Conservation (phyloP, 371 early-diverging fungal species). For the Haplosporangium sp. region DNA sequence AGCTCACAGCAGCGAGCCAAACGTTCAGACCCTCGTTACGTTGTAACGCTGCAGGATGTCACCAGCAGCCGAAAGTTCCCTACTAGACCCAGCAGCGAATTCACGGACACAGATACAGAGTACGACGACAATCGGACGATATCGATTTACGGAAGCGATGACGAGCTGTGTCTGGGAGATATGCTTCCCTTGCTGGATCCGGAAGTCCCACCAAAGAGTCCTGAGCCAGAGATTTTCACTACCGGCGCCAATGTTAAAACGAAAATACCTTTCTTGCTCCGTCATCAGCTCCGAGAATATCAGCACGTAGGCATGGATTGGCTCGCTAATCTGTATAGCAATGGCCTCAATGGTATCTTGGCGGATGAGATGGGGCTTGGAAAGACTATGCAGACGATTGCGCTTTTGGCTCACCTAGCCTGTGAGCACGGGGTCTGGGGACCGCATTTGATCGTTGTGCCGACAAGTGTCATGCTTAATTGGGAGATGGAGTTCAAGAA, state of each 20-base stretch:
- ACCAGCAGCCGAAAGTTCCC: conserved; percentile 43
- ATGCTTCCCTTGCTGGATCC: conserved; percentile 48
- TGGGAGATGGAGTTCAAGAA: conserved; percentile 96
- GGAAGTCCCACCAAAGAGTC: conserved; percentile 20
- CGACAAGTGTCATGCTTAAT: conserved; percentile 92
- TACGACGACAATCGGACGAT: conserved; percentile 52
- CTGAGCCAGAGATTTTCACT: conserved; percentile 24
- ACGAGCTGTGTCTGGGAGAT: conserved; percentile 48
- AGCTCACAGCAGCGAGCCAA: conserved; percentile 28
- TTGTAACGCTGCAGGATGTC: conserved; percentile 51
- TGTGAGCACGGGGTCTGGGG: conserved; percentile 82
- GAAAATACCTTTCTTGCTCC: conserved; percentile 68
- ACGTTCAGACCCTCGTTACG: conserved; percentile 41
- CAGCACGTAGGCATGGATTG: conserved; percentile 84
- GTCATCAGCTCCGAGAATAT: conserved; percentile 79
- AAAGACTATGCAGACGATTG: conserved; percentile 98
- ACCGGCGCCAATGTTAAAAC: conserved; percentile 63
- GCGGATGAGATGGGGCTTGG: conserved; percentile 99
- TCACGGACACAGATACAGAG: conserved; percentile 52
- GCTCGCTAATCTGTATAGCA: conserved; percentile 92
- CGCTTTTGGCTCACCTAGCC: conserved; percentile 81
- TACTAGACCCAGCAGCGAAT: conserved; percentile 49
- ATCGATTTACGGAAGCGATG: conserved; percentile 50
- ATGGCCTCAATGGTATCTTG: conserved; percentile 95
- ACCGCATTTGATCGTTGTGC: conserved; percentile 92